These are phyloP conservation scores for Macrolepiota albuminosa DNA, from an alignment of 768 basidiomycete genomes.

Conservation along the genomic window DNA sequence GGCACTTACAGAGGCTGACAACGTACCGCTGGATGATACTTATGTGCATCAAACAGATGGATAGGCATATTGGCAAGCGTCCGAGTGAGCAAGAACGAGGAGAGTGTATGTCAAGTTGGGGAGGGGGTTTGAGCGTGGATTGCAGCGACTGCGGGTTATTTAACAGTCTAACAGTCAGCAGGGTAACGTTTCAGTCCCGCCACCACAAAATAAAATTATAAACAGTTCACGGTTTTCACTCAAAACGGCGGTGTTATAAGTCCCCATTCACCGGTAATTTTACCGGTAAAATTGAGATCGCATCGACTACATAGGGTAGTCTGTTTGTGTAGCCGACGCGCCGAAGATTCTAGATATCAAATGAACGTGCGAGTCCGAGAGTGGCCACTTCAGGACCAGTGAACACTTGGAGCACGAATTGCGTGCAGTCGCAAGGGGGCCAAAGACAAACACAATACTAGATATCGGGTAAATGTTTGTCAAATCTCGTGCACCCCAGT, in stretches of 20 bases:
- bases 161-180: background rate
- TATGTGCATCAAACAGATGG: constrained; percentile 13
- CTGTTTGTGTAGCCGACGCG: background rate
- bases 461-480: too few species aligned
- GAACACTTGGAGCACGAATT: background rate
- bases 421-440: background rate
- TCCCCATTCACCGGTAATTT: background rate
- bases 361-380: background rate
- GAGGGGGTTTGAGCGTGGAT: background rate
- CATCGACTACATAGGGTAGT: too few species aligned
- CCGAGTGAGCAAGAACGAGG: background rate
- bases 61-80: constrained; percentile 5
- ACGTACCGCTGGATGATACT: constrained; percentile 12
- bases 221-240: background rate
- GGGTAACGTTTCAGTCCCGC: constrained; percentile 2
- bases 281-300: background rate
- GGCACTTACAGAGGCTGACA: background rate
- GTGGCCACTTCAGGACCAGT: background rate
- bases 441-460: background rate
- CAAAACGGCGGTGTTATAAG: background rate
- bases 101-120: background rate
- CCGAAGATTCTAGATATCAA: background rate
- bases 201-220: constrained; percentile 3
- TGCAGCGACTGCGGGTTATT: background rate
- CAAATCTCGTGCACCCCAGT: too few species aligned